phyloP scores from a whole-genome alignment of 1,139 yeast species.

The Komagataea norvegica region DNA sequence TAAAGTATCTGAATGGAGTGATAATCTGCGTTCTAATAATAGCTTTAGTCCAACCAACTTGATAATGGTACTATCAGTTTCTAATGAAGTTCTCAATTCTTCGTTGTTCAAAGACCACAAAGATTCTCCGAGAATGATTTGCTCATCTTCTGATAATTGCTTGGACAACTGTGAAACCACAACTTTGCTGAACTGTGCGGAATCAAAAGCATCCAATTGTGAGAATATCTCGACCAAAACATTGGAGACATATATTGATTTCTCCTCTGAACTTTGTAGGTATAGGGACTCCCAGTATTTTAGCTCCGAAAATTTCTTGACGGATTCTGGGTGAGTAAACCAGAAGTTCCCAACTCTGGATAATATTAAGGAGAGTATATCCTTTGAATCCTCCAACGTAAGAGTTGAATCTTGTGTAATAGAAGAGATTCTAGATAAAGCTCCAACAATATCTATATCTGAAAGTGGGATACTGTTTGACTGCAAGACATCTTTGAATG shows the following conservation, averaged over 20 bases:
- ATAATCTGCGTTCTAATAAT: constrained; percentile 15
- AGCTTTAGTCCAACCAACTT: constrained; percentile 11
- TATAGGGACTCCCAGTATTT: constrained; percentile 31
- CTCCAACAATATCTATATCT: constrained; percentile 45
- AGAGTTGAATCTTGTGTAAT: constrained; percentile 27
- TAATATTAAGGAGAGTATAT: constrained; percentile 26
- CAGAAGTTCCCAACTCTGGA: constrained; percentile 43
- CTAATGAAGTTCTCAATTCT: constrained; percentile 10
- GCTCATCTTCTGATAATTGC: constrained; percentile 5
- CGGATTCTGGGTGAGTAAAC: constrained; percentile 23
- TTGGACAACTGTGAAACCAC: constrained; percentile 4
- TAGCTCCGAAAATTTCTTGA: constrained; percentile 19
- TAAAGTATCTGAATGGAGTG: constrained; percentile 12
- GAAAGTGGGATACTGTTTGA: constrained; percentile 36
- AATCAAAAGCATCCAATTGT: constrained; percentile 28
- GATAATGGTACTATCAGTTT: constrained; percentile 6
- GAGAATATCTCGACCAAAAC: constrained; percentile 39
- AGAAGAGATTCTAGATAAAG: constrained; percentile 36
- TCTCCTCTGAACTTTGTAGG: constrained; percentile 16
- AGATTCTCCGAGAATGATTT: constrained; percentile 16
- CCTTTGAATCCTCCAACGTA: constrained; percentile 19
- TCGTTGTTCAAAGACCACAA: constrained; percentile 21
- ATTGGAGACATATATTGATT: constrained; percentile 30
- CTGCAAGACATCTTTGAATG: constrained; percentile 21
- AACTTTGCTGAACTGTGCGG: constrained; percentile 10